Conservation (phyloP, 2,329 filamentous ascomycete species). For the Alternaria dauci region DNA sequence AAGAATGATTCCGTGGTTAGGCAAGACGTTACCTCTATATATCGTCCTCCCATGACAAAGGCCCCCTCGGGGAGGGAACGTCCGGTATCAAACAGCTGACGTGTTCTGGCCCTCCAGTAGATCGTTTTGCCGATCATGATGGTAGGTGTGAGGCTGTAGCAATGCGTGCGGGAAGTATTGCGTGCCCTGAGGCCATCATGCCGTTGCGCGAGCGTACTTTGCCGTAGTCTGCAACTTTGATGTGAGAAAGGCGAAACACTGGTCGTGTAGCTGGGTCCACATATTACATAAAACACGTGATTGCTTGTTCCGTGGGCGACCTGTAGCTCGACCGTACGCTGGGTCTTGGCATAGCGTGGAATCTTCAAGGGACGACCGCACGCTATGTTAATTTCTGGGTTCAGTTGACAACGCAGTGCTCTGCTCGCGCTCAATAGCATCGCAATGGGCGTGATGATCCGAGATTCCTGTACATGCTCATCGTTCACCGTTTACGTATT, state of each 20-base stretch:
- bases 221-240: constrained; percentile 31
- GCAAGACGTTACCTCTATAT: constrained; percentile 17
- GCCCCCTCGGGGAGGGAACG: constrained; percentile 6
- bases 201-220: constrained; percentile 22
- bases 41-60: constrained; percentile 1
- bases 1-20: not conserved
- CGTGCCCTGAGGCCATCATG: constrained; percentile 30
- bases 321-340: not conserved
- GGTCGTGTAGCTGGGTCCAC: constrained; percentile 19
- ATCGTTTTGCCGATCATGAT: constrained; percentile 3
- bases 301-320: not conserved
- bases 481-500: not conserved
- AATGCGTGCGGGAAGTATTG: constrained; percentile 20
- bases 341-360: not conserved
- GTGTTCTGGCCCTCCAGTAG: constrained; percentile 8
- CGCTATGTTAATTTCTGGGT: not conserved
- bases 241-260: constrained; percentile 34
- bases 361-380: not conserved
- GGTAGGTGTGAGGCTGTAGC: constrained; percentile 14
- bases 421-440: not conserved
- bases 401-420: not conserved
- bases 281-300: constrained; percentile 2
- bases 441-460: not conserved
- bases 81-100: constrained; percentile 18
- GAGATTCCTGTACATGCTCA: not conserved